phyloP scores from a whole-genome alignment of 108 stramenopile species.

The Skeletonema costatum region DNA sequence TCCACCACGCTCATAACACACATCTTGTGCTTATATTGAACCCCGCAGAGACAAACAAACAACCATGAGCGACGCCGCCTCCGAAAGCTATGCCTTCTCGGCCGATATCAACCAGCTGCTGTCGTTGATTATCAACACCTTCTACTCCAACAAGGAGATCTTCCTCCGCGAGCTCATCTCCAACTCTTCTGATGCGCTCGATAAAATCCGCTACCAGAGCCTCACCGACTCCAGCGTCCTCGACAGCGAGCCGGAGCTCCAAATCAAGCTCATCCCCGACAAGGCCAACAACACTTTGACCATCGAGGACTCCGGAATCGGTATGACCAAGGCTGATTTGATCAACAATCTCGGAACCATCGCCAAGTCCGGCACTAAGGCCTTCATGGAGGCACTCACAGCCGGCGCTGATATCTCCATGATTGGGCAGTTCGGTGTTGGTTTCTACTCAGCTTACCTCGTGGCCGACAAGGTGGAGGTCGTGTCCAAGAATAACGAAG shows the following conservation, averaged over 20 bases:
- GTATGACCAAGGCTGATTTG: conserved; percentile 99
- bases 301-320: conserved; percentile 98
- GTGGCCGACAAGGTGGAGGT: conserved; percentile 99
- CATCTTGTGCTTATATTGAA: not conserved
- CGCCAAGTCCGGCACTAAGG: conserved; percentile 99
- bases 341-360: conserved; percentile 99
- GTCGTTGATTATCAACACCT: conserved; percentile 98
- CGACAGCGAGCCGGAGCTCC: conserved; percentile 93
- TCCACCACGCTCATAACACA: not conserved
- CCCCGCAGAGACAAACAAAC: not conserved
- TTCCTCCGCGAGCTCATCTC: conserved; percentile 99
- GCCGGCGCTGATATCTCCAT: conserved; percentile 99
- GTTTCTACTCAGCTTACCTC: conserved; percentile 99
- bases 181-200: conserved; percentile 96
- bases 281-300: conserved; percentile 99
- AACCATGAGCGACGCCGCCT: conserved; percentile 59
- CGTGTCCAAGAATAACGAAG: conserved; percentile 96
- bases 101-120: conserved; percentile 99
- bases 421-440: conserved; percentile 99
- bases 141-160: conserved; percentile 99
- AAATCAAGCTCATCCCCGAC: conserved; percentile 98
- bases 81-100: conserved; percentile 99
- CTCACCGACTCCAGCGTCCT: conserved; percentile 95
- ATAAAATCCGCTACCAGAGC: conserved; percentile 99
- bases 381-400: conserved; percentile 99